Evolutionary conservation across 192 early-diverging fungal genomes (phyloP), one percentile per base, ranked within the genome.

Genomic region (Glomus cerebriforme): DNA sequence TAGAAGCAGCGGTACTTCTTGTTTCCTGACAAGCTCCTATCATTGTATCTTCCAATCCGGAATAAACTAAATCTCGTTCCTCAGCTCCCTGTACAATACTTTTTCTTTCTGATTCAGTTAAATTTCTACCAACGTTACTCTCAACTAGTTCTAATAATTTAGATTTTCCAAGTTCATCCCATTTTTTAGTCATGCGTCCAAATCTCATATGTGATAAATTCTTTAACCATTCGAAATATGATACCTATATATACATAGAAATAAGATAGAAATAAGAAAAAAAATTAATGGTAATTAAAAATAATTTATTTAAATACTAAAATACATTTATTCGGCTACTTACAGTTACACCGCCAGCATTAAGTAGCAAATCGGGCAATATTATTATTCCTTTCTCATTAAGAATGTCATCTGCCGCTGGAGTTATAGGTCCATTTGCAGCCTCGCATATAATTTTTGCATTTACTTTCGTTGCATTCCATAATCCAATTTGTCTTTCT

Each of bases 1-100:
- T 85, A 64, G 78, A 26, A 24, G 84, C 82, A 35, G 94, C 92
- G 7, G 93, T 95, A 67, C 85, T 83, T 74, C 89, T 86, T 6
- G 94, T 94, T 85, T 93, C 93, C 35, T 86, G 83, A 79, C 91
- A 93, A 13, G 93, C 93, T 75, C 85, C 86, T 64, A 93, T 91
- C 93, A 95, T 94, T n/a, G 94, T 94, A 79, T 95, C 94, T 66
- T 95, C 94, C 22, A 95, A 82, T 47, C 94, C 94, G 59, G 93
- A 94, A 87, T 93, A 95, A 19, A 95, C 91, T 8, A 95, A 87
- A 84, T 95, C 94, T 29, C 90, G 88, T 83, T 95, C 94, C 81
- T 95, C 92, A 15, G 94, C 94, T 65, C 94, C 94, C 75, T 93
- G 91, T 67, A 94, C 90, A 58, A 94, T 85, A 76, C 91, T 86